phyloP scores from a whole-genome alignment of 371 early-diverging fungal genomes.

The Lichtheimia ramosa region DNA sequence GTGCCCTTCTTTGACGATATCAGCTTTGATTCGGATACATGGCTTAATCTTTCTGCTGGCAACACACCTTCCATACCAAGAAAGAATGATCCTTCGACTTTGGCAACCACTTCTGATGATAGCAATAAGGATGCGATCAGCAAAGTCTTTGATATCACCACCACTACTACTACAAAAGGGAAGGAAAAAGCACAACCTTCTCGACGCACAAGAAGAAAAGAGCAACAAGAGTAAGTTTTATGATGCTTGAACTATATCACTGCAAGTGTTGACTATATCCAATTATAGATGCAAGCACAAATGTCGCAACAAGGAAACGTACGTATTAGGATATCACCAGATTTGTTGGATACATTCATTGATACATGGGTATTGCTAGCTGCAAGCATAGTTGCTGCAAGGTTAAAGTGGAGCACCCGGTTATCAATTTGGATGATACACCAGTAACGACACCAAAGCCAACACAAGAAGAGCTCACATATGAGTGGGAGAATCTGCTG shows the following conservation, averaged over 20 bases:
- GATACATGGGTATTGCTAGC: background rate
- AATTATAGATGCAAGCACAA: slow-evolving; percentile 35
- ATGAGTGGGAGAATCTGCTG: background rate
- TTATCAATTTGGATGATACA: background rate
- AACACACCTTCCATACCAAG: no score
- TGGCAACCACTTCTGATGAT: no score
- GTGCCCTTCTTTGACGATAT: slow-evolving; percentile 2
- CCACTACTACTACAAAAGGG: no score
- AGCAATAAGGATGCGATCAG: no score
- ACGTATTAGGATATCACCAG: slow-evolving; percentile 10
- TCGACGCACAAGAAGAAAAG: background rate
- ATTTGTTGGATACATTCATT: no score
- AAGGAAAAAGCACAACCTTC: no score
- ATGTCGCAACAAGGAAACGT: slow-evolving; percentile 39
- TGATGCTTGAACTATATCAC: background rate
- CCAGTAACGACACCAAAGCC: background rate
- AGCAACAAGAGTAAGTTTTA: background rate
- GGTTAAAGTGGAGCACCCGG: background rate
- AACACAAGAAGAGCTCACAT: background rate
- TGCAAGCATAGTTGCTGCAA: slow-evolving; percentile 18
- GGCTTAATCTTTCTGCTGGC: background rate
- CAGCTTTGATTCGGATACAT: background rate
- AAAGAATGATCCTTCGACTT: no score
- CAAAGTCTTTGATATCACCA: no score
- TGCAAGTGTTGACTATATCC: no score